Evolutionary conservation across 768 basidiomycete species (phyloP), one percentile per base, ranked within the genome.

Genomic region (Auriscalpium vulgare): DNA sequence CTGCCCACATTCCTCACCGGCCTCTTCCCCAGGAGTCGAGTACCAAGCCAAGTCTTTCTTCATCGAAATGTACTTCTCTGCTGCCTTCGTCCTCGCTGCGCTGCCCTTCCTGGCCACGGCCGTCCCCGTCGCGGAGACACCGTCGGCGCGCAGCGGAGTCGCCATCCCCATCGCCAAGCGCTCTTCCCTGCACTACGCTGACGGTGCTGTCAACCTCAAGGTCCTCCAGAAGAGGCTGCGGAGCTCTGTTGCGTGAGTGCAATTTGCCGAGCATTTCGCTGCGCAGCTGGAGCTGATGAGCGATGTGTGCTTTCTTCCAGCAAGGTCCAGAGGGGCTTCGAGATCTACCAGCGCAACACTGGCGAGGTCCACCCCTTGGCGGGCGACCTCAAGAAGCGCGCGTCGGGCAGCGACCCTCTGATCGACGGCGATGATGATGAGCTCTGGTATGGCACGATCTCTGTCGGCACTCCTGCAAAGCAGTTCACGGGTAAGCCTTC

Each of bases 401-500:
- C 34, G 17, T 36, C 65, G 61, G 19, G 21, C 37, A 21, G 53
- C 23, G 19, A n/a, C 16, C 14, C 43, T n/a, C 47, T 58, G 6
- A 59, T 47, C 17, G 56, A 58, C 43, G 36, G n/a, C 38, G n/a
- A n/a, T n/a, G 36, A 34, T 8, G 38, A 37, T n/a, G 45, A 44
- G 16, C 56, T 58, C 19, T 58, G 56, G 56, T 54, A 45, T 36
- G 56, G 56, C 19, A 36, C 45, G 19, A 50, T 58, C 38, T 17
- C 23, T 13, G 53, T 54, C 35, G 56, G 56, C 7, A 58, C 56
- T 10, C 56, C 56, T 2, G 21, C 56, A 8, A 47, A 23, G 8
- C 23, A 47, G n/a, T 58, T 47, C 56, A 54, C 47, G 14, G 38
- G 49, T 36, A 14, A 40, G 38, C 17, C 1, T 21, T 35, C 17